Evolutionary conservation across 768 basidiomycete genomes (phyloP).

Genomic region (Lentinula edodes): DNA sequence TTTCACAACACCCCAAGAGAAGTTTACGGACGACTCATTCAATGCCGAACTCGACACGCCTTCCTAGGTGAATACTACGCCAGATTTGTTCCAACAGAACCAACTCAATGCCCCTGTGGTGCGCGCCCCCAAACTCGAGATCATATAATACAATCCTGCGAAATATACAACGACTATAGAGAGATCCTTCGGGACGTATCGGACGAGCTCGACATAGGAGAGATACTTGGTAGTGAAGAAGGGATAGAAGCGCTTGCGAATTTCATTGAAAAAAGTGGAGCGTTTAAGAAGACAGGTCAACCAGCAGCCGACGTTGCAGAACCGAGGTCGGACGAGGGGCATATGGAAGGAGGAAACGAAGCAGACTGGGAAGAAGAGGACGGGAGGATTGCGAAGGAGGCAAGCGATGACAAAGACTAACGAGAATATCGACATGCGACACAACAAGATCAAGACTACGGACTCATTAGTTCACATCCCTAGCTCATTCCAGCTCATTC

Average conservation of each 20-base stretch:
- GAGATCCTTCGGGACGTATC: conserved; percentile 5
- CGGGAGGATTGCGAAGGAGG: no score
- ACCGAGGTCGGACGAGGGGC: neutral
- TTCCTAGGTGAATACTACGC: no score
- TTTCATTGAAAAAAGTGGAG: conserved; percentile 11
- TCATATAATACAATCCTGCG: conserved; percentile 10
- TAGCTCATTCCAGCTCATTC: no score
- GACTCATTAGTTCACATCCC: no score
- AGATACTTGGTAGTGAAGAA: conserved; percentile 10
- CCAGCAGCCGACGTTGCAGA: neutral
- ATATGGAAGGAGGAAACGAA: neutral
- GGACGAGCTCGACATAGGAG: neutral
- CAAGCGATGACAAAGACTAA: neutral
- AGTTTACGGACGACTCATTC: no score
- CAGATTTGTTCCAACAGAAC: no score
- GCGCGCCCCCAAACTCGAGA: conserved; percentile 6
- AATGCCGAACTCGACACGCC: no score
- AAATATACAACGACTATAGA: conserved; percentile 8
- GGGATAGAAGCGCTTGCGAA: conserved; percentile 10
- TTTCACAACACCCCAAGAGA: no score
- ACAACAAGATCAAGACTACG: no score
- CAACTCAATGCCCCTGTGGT: no score
- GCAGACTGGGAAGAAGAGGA: neutral
- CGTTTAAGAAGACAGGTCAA: conserved; percentile 12
- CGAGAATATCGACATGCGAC: no score